Evolutionary conservation across 2,329 filamentous ascomycete genomes (phyloP).

Genomic region (Aureobasidium melanogenum): DNA sequence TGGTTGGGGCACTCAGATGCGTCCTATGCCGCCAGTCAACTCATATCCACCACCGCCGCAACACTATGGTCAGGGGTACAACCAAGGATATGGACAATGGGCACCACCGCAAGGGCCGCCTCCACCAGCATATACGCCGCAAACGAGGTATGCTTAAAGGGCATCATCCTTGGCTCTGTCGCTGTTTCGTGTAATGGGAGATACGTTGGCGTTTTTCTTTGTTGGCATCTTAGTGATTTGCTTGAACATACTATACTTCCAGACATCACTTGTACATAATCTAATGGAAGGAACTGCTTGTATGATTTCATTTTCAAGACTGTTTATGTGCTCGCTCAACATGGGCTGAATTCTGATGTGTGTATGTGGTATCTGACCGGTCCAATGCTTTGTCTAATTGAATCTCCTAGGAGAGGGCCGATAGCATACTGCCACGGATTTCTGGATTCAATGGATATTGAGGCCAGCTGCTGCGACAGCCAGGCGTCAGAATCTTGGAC

Average conservation of each 20-base stretch:
- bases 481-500: too few relatives aligned
- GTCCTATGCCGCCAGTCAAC: neutral
- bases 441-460: too few relatives aligned
- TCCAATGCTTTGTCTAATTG: too few relatives aligned
- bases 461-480: too few relatives aligned
- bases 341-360: too few relatives aligned
- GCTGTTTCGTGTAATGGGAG: too few relatives aligned
- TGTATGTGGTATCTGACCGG: too few relatives aligned
- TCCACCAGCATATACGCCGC: neutral
- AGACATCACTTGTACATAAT: neutral
- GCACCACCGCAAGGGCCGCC: neutral
- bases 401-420: too few relatives aligned
- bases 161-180: neutral
- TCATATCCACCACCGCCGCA: neutral
- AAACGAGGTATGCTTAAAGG: neutral
- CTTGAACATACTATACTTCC: neutral
- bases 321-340: too few relatives aligned
- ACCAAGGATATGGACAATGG: neutral
- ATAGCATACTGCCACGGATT: too few relatives aligned
- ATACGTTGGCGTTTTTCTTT: too few relatives aligned
- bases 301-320: neutral
- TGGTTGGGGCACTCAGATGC: conserved; percentile 14
- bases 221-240: too few relatives aligned
- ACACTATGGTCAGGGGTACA: neutral
- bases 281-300: neutral